Evolutionary conservation across 108 stramenopile genomes (phyloP).

Genomic region (Nitzschia putrida): DNA sequence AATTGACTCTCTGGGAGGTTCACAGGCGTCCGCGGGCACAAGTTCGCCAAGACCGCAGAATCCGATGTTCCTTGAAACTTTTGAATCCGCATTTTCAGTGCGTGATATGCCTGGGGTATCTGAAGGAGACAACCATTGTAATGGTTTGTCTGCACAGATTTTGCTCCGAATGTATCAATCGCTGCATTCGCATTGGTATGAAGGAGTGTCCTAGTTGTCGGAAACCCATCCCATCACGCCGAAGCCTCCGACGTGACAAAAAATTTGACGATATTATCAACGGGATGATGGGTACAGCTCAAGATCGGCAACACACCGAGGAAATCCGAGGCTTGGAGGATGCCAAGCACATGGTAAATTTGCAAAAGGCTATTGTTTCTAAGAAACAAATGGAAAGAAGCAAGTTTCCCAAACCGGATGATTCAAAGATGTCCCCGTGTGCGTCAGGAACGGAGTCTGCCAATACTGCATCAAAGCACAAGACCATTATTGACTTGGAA

Average conservation of each 20-base stretch:
- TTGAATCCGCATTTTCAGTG: slow-evolving; percentile 26
- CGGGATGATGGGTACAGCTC: slow-evolving; percentile 6
- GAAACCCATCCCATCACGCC: slow-evolving; percentile 55
- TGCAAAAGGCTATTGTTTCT: slow-evolving; percentile 1
- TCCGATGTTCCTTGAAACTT: slow-evolving; percentile 37
- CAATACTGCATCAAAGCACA: neutral
- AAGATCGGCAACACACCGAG: neutral
- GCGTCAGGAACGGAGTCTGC: neutral
- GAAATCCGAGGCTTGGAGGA: neutral
- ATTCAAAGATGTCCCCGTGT: no score
- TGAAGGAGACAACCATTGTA: slow-evolving; percentile 53
- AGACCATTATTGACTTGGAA: neutral
- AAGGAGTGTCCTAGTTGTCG: slow-evolving; percentile 67
- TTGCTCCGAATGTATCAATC: slow-evolving; percentile 63
- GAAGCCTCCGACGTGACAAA: slow-evolving; percentile 37
- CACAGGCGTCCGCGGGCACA: slow-evolving; percentile 40
- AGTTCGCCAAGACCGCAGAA: slow-evolving; percentile 23
- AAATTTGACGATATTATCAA: slow-evolving; percentile 22
- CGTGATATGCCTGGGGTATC: slow-evolving; percentile 51
- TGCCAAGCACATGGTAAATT: neutral
- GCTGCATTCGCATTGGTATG: slow-evolving; percentile 59
- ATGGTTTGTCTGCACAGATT: slow-evolving; percentile 63
- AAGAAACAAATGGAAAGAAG: neutral
- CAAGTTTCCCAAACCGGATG: neutral
- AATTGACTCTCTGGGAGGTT: slow-evolving; percentile 56